Evolutionary conservation across 768 basidiomycete genomes (phyloP), one percentile per base, ranked within the genome.

Genomic region (Tulasnella sp.): DNA sequence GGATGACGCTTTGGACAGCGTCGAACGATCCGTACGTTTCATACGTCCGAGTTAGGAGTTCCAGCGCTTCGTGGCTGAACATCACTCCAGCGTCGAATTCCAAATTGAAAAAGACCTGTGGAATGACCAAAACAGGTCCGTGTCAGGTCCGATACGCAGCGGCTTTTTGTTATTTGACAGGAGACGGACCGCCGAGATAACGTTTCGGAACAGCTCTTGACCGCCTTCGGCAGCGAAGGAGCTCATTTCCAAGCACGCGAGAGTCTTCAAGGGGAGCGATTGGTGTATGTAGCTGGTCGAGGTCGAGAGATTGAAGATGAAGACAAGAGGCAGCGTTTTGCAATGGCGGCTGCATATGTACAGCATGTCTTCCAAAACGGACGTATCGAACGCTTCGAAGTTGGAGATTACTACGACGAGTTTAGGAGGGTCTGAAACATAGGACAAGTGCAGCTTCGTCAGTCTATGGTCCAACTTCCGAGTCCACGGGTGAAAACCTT

Each of bases 311-410:
- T n/a, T 51, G n/a, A 76, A 40, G 51, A 76, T 57, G 61, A 76
- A 76, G 37, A 76, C 57, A 20, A 76, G 57, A 1, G 75, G 75
- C 18, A 76, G 55, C 26, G 51, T 69, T 15, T n/a, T 69, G 18
- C 40, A 35, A 39, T 76, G 75, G 18, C 48, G 75, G 35, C 75
- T 76, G 75, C 75, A 76, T 7, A 69, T 69, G 57, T 76, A 76
- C 15, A 76, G 35, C 9, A 76, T 51, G 39, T 42, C 61, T 32
- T 76, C 75, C 39, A 76, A n/a, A 0, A 76, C 35, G 5, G 55
- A 18, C 20, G 37, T 26, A 61, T 76, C 55, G n/a, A 76, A 57
- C 18, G 51, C 75, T 15, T 76, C 75, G 10, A 76, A 46, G 75
- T 76, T 57, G 23, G 75, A 57, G 57, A 76, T 39, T 5, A 40